A percentile compares a stretch with the other conserved stretches of the same genome.
These are phyloP conservation scores for Ophiocordyceps polyrhachis-furcata DNA, from an alignment of 2,329 filamentous ascomycete genomes.

Conservation along the genomic window DNA sequence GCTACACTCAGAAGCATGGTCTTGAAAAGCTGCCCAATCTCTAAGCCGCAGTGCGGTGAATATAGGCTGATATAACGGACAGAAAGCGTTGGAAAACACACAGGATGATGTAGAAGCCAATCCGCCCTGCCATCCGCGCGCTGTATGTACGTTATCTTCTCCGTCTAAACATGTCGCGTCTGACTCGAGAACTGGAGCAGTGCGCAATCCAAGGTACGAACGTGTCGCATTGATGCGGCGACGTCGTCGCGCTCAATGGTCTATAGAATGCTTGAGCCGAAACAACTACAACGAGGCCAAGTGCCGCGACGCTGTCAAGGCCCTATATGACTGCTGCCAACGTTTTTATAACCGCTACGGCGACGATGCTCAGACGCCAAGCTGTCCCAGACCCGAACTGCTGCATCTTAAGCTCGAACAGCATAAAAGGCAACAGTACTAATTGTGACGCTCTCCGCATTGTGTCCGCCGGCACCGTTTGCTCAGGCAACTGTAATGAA, in stretches of 20 bases:
- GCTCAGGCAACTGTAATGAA: slow-evolving; percentile 51
- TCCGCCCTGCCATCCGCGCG: slow-evolving; percentile 71
- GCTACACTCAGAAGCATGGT: background rate
- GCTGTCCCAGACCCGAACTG: slow-evolving; percentile 69
- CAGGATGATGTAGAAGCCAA: slow-evolving; percentile 47
- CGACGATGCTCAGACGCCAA: slow-evolving; percentile 55
- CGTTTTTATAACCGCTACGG: slow-evolving; percentile 69
- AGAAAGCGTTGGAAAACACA: slow-evolving; percentile 7
- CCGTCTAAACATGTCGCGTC: slow-evolving; percentile 22
- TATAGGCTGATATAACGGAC: background rate
- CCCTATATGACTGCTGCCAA: slow-evolving; percentile 85
- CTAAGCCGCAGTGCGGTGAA: background rate
- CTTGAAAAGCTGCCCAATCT: background rate
- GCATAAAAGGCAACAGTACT: slow-evolving; percentile 14
- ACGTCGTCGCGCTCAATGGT: background rate
- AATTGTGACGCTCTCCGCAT: slow-evolving; percentile 26
- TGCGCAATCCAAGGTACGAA: slow-evolving; percentile 72
- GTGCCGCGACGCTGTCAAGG: slow-evolving; percentile 61
- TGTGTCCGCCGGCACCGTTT: slow-evolving; percentile 23
- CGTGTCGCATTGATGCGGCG: background rate
- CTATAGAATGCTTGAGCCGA: slow-evolving; percentile 59
- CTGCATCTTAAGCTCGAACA: slow-evolving; percentile 77
- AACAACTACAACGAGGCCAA: slow-evolving; percentile 74
- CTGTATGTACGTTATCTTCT: slow-evolving; percentile 43
- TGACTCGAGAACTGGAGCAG: slow-evolving; percentile 18